A percentile compares a stretch with the other conserved stretches of the same genome.
Evolutionary conservation across 805 yeast genomes (phyloP).

Genomic region (Spencermartinsiella europaea): DNA sequence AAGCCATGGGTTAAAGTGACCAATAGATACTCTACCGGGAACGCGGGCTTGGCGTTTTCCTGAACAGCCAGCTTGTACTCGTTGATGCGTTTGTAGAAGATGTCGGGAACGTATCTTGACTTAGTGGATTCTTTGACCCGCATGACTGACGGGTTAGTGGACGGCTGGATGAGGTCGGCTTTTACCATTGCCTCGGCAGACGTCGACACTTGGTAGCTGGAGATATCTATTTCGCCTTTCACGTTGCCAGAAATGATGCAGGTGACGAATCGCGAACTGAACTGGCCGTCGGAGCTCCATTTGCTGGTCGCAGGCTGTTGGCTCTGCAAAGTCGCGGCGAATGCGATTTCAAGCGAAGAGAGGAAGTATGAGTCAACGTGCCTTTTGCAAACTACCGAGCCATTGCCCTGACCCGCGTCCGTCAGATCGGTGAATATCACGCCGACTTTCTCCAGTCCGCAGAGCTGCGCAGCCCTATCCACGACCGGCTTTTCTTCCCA

Average conservation of each 20-base stretch:
- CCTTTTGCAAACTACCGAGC: slow-evolving; percentile 85
- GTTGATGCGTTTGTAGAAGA: slow-evolving; percentile 75
- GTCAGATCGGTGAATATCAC: slow-evolving; percentile 82
- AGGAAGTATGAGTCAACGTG: slow-evolving; percentile 88
- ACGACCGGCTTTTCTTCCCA: slow-evolving; percentile 47
- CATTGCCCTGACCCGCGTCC: slow-evolving; percentile 83
- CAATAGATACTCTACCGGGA: slow-evolving; percentile 84
- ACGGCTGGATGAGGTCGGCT: slow-evolving; percentile 81
- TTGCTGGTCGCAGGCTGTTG: slow-evolving; percentile 57
- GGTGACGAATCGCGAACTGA: slow-evolving; percentile 87
- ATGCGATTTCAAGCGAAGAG: slow-evolving; percentile 77
- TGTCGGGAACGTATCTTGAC: slow-evolving; percentile 88
- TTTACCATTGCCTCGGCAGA: slow-evolving; percentile 82
- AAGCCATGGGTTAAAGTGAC: slow-evolving; percentile 92
- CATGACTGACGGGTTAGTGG: slow-evolving; percentile 86
- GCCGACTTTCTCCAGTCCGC: slow-evolving; percentile 74
- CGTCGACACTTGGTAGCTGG: slow-evolving; percentile 83
- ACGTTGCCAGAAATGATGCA: slow-evolving; percentile 90
- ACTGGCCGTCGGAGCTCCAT: slow-evolving; percentile 58
- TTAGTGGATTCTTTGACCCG: slow-evolving; percentile 69
- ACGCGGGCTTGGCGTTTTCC: slow-evolving; percentile 81
- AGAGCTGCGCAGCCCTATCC: slow-evolving; percentile 46
- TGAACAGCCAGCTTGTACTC: slow-evolving; percentile 89
- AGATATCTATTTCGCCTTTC: slow-evolving; percentile 82
- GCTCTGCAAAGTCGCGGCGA: slow-evolving; percentile 77